Base-by-base conservation (phyloP, 495 filamentous ascomycete species). In the Tirmania nivea region DNA sequence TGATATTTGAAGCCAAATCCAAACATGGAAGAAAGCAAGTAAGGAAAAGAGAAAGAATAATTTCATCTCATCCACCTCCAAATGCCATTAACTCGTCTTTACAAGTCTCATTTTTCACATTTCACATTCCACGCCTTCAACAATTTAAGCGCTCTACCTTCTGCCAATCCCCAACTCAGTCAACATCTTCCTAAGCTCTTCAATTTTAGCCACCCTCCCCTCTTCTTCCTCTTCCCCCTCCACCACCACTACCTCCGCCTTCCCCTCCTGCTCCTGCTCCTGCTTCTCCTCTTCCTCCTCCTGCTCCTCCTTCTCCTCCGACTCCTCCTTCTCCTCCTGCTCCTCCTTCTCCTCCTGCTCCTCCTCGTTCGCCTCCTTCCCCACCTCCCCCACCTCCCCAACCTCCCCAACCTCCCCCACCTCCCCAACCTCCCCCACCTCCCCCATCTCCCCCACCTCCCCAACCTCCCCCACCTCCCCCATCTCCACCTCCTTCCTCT, bases 291-390 rank as follows among this genome's bases (percentile, higher is more conserved):
- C 47, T 50, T 53, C 35, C 39, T 50, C 50, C 8, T 39, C 35
- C 35, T 36, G 35, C 52, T 57, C n/a, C n/a, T n/a, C n/a, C n/a
- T n/a, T 25, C 34, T 14, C 14, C 42, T 14, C 2, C 42, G 4
- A 6, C 42, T 47, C 42, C 42, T 19, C 42, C 42, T 6, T n/a
- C 14, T 47, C 3, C 42, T 19, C 19, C 16, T 49, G 34, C 54
- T 54, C 51, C 49, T 50, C 21, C 17, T 45, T 19, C 45, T 48
- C 55, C 51, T 48, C 34, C 52, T 19, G 31, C 35, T 49, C 42
- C 47, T 52, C 47, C 55, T 17, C 35, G 48, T 55, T 49, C 54
- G 16, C 51, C 57, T 35, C 50, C 57, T 55, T 50, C 54, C 55
- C 35, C 39, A 47, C 50, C 8, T 39, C 35, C 35, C 31, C 45